Percentiles rank a stretch among this genome's conserved stretches.
These are phyloP conservation scores for Edaphochlamys debaryana DNA, from an alignment of 139 green algal genomes.

Conservation along the genomic window DNA sequence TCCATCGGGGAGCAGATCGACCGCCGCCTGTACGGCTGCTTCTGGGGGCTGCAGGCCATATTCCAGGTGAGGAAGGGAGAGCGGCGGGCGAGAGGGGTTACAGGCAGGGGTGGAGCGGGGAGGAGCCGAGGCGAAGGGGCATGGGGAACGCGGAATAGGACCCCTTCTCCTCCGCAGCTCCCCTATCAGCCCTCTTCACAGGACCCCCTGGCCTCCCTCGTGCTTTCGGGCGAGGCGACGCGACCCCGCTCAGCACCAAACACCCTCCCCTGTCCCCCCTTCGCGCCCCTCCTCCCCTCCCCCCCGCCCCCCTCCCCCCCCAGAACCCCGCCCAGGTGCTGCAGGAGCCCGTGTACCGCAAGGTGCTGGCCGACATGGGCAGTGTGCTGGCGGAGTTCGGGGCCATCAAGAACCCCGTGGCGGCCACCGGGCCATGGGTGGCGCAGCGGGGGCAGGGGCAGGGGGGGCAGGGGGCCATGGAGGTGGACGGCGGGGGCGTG, in stretches of 20 bases:
- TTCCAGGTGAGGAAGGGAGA: constrained; percentile 47
- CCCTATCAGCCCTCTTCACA: too few species aligned
- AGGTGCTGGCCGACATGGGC: constrained; percentile 39
- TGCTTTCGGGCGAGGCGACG: too few species aligned
- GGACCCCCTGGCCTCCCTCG: too few species aligned
- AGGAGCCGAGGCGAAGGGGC: too few species aligned
- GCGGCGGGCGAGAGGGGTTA: not conserved
- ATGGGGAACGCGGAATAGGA: too few species aligned
- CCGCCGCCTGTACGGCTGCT: constrained; percentile 70
- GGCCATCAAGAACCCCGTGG: constrained; percentile 31
- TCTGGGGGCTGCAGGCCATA: constrained; percentile 81
- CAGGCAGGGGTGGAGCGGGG: too few species aligned
- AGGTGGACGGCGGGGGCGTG: constrained; percentile 18
- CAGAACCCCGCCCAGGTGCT: constrained; percentile 49
- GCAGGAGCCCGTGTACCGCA: constrained; percentile 38
- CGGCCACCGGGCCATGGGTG: constrained; percentile 30
- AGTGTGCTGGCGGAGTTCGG: constrained; percentile 41
- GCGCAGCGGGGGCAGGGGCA: not conserved
- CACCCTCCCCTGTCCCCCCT: not conserved
- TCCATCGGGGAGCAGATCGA: constrained; percentile 44
- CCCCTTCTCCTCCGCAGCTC: too few species aligned
- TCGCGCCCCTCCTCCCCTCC: not conserved
- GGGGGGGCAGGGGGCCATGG: not conserved
- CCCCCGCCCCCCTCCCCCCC: not conserved
- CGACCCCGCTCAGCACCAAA: too few species aligned